Evolutionary conservation across 208 protist species (phyloP).

Genomic region (Angomonas ambiguus): DNA sequence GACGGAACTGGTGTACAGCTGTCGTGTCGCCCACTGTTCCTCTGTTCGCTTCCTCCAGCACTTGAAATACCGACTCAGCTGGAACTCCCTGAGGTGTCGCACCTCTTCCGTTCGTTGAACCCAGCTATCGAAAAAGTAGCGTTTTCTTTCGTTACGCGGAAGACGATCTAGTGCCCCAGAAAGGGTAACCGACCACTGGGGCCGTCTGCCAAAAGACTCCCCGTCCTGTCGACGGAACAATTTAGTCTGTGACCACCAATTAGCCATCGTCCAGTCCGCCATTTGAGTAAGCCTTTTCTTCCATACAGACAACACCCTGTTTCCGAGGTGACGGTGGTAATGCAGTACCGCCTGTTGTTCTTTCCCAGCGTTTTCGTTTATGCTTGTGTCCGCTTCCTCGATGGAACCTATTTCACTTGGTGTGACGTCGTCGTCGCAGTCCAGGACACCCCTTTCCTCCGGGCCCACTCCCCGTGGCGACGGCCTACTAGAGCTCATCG

Average conservation of each 20-base stretch:
- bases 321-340: background rate
- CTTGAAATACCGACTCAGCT: conserved; percentile 2
- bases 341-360: background rate
- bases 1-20: background rate
- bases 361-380: background rate
- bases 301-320: background rate
- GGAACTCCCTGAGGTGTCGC: background rate
- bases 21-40: background rate
- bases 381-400: background rate
- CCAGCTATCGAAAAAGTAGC: conserved; percentile 41
- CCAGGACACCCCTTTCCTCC: background rate
- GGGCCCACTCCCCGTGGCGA: background rate
- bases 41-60: conserved; percentile 9
- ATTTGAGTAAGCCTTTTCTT: background rate
- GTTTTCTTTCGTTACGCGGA: conserved; percentile 42
- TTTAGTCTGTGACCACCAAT: background rate
- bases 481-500: background rate
- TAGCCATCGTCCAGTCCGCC: background rate
- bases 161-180: conserved; percentile 21
- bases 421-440: background rate
- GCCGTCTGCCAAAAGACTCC: background rate
- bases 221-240: background rate
- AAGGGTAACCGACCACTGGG: conserved; percentile 4
- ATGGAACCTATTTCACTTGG: background rate
- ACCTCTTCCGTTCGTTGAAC: conserved; percentile 12